phyloP scores from a whole-genome alignment of 1,284 basidiomycete species.

The Pseudozyma pruni region DNA sequence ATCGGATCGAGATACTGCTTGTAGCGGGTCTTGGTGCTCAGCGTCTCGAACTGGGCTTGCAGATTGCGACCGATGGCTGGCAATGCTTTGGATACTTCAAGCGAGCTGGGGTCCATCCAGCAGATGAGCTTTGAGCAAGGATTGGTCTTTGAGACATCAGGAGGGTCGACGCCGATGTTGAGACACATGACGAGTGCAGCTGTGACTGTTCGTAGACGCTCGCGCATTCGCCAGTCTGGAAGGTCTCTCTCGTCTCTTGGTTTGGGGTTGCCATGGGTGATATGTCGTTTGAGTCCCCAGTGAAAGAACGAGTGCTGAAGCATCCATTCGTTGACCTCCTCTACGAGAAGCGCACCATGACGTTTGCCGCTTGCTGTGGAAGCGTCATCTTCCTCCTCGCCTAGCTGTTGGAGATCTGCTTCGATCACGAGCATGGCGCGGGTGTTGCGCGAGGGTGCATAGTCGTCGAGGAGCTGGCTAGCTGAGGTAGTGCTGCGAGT shows the following conservation, averaged over 20 bases:
- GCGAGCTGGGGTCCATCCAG: slow-evolving; percentile 92
- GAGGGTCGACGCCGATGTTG: slow-evolving; percentile 97
- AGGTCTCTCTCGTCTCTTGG: slow-evolving; percentile 75
- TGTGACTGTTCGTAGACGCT: slow-evolving; percentile 83
- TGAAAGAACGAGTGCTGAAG: slow-evolving; percentile 65
- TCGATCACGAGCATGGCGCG: slow-evolving; percentile 19
- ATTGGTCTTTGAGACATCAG: slow-evolving; percentile 95
- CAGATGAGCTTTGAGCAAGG: slow-evolving; percentile 95
- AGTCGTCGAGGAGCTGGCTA: slow-evolving; percentile 7
- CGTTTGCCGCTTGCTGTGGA: slow-evolving; percentile 60
- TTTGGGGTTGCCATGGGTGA: slow-evolving; percentile 84
- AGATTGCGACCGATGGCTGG: slow-evolving; percentile 85
- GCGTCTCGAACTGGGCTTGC: slow-evolving; percentile 93
- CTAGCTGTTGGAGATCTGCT: slow-evolving; percentile 37
- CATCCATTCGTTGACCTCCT: slow-evolving; percentile 63
- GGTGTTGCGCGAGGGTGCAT: slow-evolving; percentile 7
- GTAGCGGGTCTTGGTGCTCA: slow-evolving; percentile 76
- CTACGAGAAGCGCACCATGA: slow-evolving; percentile 62
- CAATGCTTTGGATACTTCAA: slow-evolving; percentile 72
- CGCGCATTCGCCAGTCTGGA: slow-evolving; percentile 79
- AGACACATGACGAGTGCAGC: slow-evolving; percentile 94
- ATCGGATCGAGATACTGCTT: slow-evolving; percentile 86
- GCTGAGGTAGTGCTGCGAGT: slow-evolving; percentile 12
- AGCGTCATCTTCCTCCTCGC: slow-evolving; percentile 54
- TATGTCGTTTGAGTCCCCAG: slow-evolving; percentile 77